Base-by-base conservation (phyloP, 1,284 basidiomycete species). In the Ceratobasidium sp. region DNA sequence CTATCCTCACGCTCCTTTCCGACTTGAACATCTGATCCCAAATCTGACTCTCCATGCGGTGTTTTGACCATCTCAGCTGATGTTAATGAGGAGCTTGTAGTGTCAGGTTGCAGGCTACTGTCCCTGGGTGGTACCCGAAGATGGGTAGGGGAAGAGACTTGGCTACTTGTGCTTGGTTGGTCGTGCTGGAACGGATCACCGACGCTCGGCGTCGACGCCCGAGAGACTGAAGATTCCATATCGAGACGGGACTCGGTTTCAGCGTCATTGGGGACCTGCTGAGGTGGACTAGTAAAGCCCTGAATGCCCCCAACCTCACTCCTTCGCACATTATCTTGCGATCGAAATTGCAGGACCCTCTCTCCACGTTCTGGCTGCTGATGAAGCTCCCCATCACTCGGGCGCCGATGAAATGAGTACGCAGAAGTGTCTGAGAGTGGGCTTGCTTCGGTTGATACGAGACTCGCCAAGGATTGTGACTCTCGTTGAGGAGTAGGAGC, bases 121-220 rank as follows among this genome's bases (percentile, higher is more conserved):
- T 21, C 21, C 21, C 21, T 13, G 25, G 47, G n/a, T 6, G 14
- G 21, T 14, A 21, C 47, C 7, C n/a, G 21, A 21, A 27, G 23
- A 6, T 27, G 47, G 25, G n/a, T 25, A 27, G 23, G 21, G 42
- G 42, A 36, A 5, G 33, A 36, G 11, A 36, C 5, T 11, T 36
- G 33, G 33, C 33, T 36, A 46, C 42, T 21, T 52, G 49, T 19
- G 23, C 49, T 23, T 27, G 49, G 49, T 19, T 56, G 39, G 29
- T 67, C 62, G 62, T 67, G 62, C 27, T 67, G 62, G 23, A 67
- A 67, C 39, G 62, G 62, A 19, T 56, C 62, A 8, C 42, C 62
- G 44, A 67, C 27, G 29, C 62, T 67, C n/a, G 52, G 25, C 7
- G 62, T 46, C 13, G 62, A 67, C n/a, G 62, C 52, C 25, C 62